Conservation (phyloP, 106 monocot genomes). For the Cymbidium sinense region DNA sequence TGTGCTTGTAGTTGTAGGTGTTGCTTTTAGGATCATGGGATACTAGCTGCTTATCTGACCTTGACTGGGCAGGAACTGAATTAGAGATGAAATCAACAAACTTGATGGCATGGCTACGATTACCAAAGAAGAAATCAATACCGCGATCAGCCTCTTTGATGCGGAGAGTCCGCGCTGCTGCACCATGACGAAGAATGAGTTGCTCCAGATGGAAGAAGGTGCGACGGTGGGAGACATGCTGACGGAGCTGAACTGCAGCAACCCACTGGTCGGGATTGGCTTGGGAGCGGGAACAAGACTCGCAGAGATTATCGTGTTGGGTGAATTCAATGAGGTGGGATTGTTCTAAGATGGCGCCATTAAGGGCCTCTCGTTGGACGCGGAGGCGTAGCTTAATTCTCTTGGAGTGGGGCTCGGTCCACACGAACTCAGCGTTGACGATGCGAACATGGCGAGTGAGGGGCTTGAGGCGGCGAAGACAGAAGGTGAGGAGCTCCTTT, state of each 20-base stretch:
- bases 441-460: slow-evolving; percentile 27
- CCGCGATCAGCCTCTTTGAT: slow-evolving; percentile 60
- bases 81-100: slow-evolving; percentile 39
- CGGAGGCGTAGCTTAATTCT: slow-evolving; percentile 60
- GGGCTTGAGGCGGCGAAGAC: slow-evolving; percentile 27
- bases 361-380: slow-evolving; percentile 62
- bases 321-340: slow-evolving; percentile 66
- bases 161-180: slow-evolving; percentile 57
- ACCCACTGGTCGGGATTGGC: slow-evolving; percentile 93
- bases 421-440: slow-evolving; percentile 60
- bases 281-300: slow-evolving; percentile 50
- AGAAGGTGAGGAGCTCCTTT: slow-evolving; percentile 41
- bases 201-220: slow-evolving; percentile 92
- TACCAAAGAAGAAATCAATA: slow-evolving; percentile 74
- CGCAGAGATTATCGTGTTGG: slow-evolving; percentile 73
- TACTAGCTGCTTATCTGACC: slow-evolving; percentile 35
- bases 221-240: slow-evolving; percentile 78
- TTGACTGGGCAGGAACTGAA: slow-evolving; percentile 20
- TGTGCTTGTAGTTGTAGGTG: slow-evolving; percentile 56
- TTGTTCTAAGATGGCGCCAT: slow-evolving; percentile 71
- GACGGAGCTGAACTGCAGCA: slow-evolving; percentile 86
- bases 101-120: slow-evolving; percentile 46
- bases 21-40: slow-evolving; percentile 31
- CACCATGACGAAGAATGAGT: slow-evolving; percentile 72
- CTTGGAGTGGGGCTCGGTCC: slow-evolving; percentile 96